These are phyloP conservation scores for Naganishia friedmannii DNA, from an alignment of 768 basidiomycete genomes.

Conservation along the genomic window DNA sequence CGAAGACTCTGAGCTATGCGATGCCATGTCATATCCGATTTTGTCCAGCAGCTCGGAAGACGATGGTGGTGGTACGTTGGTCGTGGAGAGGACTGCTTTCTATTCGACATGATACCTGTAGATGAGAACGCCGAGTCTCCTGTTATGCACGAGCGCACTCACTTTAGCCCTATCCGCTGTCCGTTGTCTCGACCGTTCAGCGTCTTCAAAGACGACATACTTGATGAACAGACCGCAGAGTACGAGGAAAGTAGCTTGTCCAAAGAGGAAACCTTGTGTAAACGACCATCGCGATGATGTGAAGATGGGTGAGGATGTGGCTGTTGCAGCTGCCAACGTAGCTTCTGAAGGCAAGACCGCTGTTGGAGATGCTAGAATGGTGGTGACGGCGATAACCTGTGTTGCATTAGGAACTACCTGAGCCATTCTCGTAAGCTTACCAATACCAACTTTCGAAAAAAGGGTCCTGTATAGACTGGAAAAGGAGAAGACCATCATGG, in stretches of 20 bases:
- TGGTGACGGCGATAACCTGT: constrained; percentile 1
- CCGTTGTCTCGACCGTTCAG: constrained; percentile 41
- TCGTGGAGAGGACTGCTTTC: constrained; percentile 39
- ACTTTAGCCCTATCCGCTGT: constrained; percentile 43
- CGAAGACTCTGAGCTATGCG: constrained; percentile 64
- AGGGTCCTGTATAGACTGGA: too few relatives aligned
- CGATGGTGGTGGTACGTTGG: constrained; percentile 43
- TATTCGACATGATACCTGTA: constrained; percentile 3
- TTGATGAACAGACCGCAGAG: constrained; percentile 78
- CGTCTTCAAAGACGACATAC: constrained; percentile 88
- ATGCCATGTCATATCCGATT: constrained; percentile 53
- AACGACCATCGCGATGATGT: constrained; percentile 60
- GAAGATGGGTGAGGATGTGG: constrained; percentile 25
- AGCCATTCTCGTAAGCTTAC: background rate
- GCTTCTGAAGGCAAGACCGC: background rate
- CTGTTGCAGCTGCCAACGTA: background rate
- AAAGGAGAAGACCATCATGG: too few relatives aligned
- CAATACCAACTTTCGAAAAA: too few relatives aligned
- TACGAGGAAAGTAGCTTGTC: constrained; percentile 81
- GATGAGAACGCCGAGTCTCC: background rate
- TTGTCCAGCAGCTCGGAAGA: constrained; percentile 49
- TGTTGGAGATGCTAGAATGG: constrained; percentile 4
- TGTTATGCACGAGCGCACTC: constrained; percentile 9
- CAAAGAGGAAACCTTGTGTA: constrained; percentile 88
- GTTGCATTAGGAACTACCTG: background rate